These are phyloP conservation scores for Ogataea hybrid DNA, from an alignment of 1,139 yeast species.

Conservation along the genomic window DNA sequence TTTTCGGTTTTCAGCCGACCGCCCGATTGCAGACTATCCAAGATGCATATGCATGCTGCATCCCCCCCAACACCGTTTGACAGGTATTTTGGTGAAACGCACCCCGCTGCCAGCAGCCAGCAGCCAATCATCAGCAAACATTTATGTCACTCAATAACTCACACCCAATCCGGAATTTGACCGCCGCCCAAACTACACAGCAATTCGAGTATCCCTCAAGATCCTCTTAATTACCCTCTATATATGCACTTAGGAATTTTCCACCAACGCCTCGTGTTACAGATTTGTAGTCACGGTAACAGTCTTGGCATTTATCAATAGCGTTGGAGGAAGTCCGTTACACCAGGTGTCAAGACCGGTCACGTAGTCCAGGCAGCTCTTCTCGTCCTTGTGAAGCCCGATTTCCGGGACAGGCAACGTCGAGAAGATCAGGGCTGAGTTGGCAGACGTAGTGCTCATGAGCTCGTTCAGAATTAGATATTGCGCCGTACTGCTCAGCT, in stretches of 20 bases:
- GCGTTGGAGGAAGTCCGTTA: constrained; percentile 73
- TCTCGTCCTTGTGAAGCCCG: constrained; percentile 72
- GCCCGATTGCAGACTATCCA: neutral
- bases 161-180: neutral
- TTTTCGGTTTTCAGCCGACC: neutral
- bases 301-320: constrained; percentile 84
- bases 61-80: neutral
- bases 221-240: too few species aligned
- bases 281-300: constrained; percentile 83
- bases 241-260: too few species aligned
- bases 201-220: too few species aligned
- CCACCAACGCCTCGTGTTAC: constrained; percentile 3
- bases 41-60: neutral
- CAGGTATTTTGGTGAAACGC: neutral
- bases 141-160: neutral
- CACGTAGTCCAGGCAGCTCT: constrained; percentile 71
- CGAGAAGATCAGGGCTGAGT: constrained; percentile 73
- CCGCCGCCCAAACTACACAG: neutral
- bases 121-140: neutral
- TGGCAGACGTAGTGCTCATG: constrained; percentile 61
- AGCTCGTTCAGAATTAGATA: constrained; percentile 84
- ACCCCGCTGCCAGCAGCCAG: neutral
- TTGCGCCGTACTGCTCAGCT: constrained; percentile 88
- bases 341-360: constrained; percentile 80
- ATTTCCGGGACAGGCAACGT: constrained; percentile 86